Conservation (phyloP, 163 green algal genomes). For the Dunaliella salina region DNA sequence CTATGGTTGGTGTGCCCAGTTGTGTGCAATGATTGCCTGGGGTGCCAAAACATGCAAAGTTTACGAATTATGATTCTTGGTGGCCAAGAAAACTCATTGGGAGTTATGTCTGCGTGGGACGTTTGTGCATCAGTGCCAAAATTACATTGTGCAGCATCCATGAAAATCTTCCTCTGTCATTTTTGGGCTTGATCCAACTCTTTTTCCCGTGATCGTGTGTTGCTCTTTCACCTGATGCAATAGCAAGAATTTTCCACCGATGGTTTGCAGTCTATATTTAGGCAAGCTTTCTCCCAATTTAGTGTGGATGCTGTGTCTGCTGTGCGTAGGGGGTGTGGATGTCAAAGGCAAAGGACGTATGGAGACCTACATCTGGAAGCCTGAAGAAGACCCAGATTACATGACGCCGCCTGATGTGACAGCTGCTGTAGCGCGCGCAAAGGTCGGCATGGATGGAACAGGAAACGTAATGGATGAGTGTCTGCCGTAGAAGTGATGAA, state of each 20-base stretch:
- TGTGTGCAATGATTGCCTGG: no score
- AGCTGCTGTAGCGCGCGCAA: not conserved
- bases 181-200: no score
- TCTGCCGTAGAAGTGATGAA: no score
- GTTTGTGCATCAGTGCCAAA: no score
- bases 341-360: slow-evolving; percentile 36
- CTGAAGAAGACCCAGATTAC: not conserved
- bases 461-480: no score
- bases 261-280: not conserved
- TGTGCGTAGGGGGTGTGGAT: slow-evolving; percentile 20
- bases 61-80: no score
- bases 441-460: not conserved
- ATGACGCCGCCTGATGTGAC: not conserved
- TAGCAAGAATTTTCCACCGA: not conserved
- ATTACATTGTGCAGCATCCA: no score
- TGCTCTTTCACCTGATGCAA: not conserved
- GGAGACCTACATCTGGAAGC: slow-evolving; percentile 8
- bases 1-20: no score
- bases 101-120: no score
- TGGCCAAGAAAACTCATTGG: no score
- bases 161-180: no score
- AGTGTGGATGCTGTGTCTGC: not conserved
- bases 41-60: no score
- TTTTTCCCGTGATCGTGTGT: not conserved
- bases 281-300: not conserved